Percentiles rank a stretch among this genome's conserved stretches.
Conservation (phyloP, 768 basidiomycete species). For the Serendipita sp. region DNA sequence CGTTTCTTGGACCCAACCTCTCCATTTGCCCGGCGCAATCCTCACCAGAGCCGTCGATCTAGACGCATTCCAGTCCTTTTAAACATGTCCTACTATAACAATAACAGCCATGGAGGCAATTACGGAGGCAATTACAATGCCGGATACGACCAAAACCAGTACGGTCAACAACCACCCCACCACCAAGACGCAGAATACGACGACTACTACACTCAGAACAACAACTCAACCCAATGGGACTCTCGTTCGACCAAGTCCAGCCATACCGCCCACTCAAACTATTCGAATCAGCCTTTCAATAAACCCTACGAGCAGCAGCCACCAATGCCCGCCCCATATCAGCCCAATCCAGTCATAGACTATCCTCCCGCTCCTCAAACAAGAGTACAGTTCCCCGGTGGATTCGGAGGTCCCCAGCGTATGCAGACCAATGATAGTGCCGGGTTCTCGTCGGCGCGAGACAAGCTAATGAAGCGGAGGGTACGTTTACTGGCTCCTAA, state of each 20-base stretch:
- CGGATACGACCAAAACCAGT: background rate
- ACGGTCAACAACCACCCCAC: background rate
- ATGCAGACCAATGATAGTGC: conserved; percentile 14
- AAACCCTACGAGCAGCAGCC: background rate
- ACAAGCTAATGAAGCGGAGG: conserved; percentile 69
- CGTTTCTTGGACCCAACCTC: background rate
- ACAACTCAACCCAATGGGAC: background rate
- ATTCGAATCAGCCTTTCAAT: background rate
- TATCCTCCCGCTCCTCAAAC: background rate
- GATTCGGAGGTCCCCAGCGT: background rate
- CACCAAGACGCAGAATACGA: background rate
- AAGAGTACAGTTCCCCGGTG: conserved; percentile 3
- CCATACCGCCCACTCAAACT: background rate
- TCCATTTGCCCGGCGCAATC: background rate
- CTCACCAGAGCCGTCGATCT: background rate
- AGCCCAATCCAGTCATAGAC: background rate
- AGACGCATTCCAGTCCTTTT: background rate
- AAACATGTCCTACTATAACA: background rate
- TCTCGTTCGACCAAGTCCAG: background rate
- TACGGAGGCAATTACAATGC: background rate
- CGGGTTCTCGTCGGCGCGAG: conserved; percentile 52
- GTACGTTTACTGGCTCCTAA: conserved; percentile 12
- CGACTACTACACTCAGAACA: background rate
- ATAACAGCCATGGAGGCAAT: background rate
- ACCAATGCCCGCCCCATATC: background rate